Evolutionary conservation across 345 rosid genomes (phyloP), one percentile per base, ranked within the genome.

Genomic region (Aquilaria malaccensis): DNA sequence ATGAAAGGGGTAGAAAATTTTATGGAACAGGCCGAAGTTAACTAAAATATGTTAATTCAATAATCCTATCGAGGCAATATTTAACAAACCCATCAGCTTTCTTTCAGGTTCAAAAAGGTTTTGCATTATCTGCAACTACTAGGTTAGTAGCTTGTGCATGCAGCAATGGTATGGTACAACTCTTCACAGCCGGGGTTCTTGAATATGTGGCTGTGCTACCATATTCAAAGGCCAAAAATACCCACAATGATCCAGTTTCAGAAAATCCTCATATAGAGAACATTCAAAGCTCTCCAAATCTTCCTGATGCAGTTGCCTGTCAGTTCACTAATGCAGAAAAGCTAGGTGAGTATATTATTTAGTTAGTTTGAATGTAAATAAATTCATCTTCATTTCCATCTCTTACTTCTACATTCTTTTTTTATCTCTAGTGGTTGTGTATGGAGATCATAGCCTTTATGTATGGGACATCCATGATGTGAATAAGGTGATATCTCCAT

Each of bases 281-380:
- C 59, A 70, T 55, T 65, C 72, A 72, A 37, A 70, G 52, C 11
- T 55, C 30, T 33, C 60, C 69, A 32, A 48, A 58, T 52, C 74
- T 74, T 30, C 93, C 97, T 33, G 90, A 85, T 59, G 92, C 90
- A 75, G 66, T 90, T 64, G 95, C 97, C 67, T 85, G 97, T 70
- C 93, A 84, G 80, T 87, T 87, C 81, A 80, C 81, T 45, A 65
- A 75, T 52, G 61, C 79, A 33, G 85, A 82, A 48, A 87, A 77
- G 72, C 83, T 85, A 55, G 85, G 92, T 85, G 43, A 72, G 85
- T 63, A 50, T 70, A 58, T 56, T 74, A 48, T 50, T 59, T 53
- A 14, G 14, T 45, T 29, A 3, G 10, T 55, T 66, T 11, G 15
- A 56, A 9, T 56, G 31, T 53, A 50, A 56, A 32, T 61, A 47